These are phyloP conservation scores for Aspergillus bertholletiae DNA, from an alignment of 495 filamentous ascomycete genomes.

Conservation along the genomic window DNA sequence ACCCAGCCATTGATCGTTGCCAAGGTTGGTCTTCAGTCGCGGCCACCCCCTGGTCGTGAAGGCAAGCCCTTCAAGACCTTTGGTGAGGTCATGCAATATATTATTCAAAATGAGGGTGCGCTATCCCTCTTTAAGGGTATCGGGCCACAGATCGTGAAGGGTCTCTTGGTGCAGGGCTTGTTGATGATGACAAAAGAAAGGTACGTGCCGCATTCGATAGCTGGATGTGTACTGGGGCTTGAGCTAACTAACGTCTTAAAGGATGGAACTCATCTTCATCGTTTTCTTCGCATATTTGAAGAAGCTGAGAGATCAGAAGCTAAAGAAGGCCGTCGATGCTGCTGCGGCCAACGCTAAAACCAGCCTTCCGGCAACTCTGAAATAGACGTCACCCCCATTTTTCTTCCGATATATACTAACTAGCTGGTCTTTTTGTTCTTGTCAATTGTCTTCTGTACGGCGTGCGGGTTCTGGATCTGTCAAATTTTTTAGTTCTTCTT, in stretches of 20 bases:
- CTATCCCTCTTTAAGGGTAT: conserved; percentile 93
- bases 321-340: conserved; percentile 60
- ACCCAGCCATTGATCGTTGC: conserved; percentile 98
- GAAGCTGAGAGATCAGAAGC: conserved; percentile 64
- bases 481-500: conserved; percentile 6
- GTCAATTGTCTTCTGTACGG: conserved; percentile 14
- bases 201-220: conserved; percentile 44
- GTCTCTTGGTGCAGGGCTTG: conserved; percentile 87
- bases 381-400: conserved; percentile 24
- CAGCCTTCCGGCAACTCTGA: conserved; percentile 43
- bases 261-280: conserved; percentile 88
- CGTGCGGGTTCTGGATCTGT: conserved; percentile 25
- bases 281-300: conserved; percentile 79
- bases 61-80: conserved; percentile 96
- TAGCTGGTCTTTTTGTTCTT: conserved; percentile 2
- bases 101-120: conserved; percentile 80
- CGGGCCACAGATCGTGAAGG: conserved; percentile 89
- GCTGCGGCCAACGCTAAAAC: conserved; percentile 37
- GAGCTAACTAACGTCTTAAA: conserved; percentile 40
- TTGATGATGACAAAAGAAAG: conserved; percentile 99
- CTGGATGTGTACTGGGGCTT: neutral
- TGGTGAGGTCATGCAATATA: conserved; percentile 90
- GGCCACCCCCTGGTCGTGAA: conserved; percentile 75
- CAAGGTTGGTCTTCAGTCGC: conserved; percentile 93
- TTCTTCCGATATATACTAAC: neutral